phyloP scores from a whole-genome alignment of 352 stramenopile genomes.

The Plasmopara halstedii region DNA sequence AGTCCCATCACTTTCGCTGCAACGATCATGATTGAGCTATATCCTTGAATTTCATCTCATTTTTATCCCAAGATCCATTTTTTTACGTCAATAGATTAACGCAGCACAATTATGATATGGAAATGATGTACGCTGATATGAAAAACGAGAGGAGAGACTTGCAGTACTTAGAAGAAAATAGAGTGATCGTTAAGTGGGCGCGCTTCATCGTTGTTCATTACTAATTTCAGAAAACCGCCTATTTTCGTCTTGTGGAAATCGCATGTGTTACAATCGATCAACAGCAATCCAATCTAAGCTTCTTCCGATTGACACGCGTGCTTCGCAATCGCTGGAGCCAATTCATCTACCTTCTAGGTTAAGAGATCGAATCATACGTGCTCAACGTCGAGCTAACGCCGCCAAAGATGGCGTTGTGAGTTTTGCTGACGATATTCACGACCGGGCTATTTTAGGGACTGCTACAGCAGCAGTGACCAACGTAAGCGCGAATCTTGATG shows the following conservation, averaged over 20 bases:
- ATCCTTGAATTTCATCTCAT: too few species aligned
- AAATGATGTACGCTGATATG: too few species aligned
- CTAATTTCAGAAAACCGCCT: background rate
- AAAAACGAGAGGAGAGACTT: constrained; percentile 4
- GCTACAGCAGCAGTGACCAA: too few species aligned
- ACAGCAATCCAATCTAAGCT: constrained; percentile 4
- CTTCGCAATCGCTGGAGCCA: constrained; percentile 50
- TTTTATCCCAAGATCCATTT: too few species aligned
- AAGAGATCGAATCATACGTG: constrained; percentile 47
- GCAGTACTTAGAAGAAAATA: constrained; percentile 6
- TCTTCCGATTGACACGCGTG: constrained; percentile 42
- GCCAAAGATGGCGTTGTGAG: constrained; percentile 69
- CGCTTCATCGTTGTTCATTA: too few species aligned
- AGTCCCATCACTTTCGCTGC: constrained; percentile 4
- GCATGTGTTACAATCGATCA: constrained; percentile 12
- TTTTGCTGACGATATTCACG: too few species aligned
- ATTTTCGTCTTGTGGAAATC: constrained; percentile 9
- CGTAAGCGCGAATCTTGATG: too few species aligned
- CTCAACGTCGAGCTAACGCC: constrained; percentile 48
- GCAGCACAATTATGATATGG: constrained; percentile 4
- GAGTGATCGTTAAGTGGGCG: too few species aligned
- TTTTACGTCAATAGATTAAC: constrained; percentile 5
- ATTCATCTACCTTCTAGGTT: constrained; percentile 54
- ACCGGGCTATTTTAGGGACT: too few species aligned
- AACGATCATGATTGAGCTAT: constrained; percentile 8